phyloP scores from a whole-genome alignment of 2,329 filamentous ascomycete species.

The Talaromyces marneffei region DNA sequence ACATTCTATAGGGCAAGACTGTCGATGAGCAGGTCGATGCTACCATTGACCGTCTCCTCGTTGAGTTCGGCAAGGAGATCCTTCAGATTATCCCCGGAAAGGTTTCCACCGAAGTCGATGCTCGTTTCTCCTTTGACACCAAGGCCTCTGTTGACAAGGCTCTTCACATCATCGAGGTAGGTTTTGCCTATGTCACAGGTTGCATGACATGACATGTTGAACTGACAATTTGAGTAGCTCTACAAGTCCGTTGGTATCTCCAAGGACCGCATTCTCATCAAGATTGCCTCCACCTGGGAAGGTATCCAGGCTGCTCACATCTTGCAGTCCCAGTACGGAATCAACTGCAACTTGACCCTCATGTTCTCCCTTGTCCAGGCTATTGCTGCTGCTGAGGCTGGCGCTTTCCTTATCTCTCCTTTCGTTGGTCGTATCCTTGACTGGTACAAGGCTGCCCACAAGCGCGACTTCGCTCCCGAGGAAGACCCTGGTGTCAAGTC shows the following conservation, averaged over 20 bases:
- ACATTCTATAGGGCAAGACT: constrained; percentile 45
- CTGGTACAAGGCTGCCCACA: constrained; percentile 95
- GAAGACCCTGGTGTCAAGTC: constrained; percentile 96
- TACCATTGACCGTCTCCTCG: constrained; percentile 86
- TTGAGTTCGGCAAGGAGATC: constrained; percentile 98
- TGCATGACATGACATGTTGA: not conserved
- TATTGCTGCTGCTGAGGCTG: constrained; percentile 90
- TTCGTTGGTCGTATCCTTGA: constrained; percentile 99
- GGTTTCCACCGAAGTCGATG: constrained; percentile 98
- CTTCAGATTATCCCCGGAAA: constrained; percentile 95
- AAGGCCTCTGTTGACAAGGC: constrained; percentile 91
- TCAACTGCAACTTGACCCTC: constrained; percentile 98
- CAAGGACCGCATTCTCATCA: constrained; percentile 96
- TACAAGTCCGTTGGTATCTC: constrained; percentile 87
- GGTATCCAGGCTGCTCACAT: constrained; percentile 98
- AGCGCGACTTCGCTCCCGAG: constrained; percentile 84
- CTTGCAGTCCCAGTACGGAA: constrained; percentile 87
- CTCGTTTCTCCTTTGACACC: constrained; percentile 90
- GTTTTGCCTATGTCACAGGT: not conserved
- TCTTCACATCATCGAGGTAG: constrained; percentile 89
- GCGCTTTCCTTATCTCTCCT: constrained; percentile 95
- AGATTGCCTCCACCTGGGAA: constrained; percentile 98
- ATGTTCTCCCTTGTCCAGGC: constrained; percentile 97
- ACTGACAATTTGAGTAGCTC: constrained; percentile 54
- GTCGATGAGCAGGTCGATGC: constrained; percentile 80